These are phyloP conservation scores for Acanthamoeba polyphaga DNA, from an alignment of 208 protist species.

Conservation along the genomic window DNA sequence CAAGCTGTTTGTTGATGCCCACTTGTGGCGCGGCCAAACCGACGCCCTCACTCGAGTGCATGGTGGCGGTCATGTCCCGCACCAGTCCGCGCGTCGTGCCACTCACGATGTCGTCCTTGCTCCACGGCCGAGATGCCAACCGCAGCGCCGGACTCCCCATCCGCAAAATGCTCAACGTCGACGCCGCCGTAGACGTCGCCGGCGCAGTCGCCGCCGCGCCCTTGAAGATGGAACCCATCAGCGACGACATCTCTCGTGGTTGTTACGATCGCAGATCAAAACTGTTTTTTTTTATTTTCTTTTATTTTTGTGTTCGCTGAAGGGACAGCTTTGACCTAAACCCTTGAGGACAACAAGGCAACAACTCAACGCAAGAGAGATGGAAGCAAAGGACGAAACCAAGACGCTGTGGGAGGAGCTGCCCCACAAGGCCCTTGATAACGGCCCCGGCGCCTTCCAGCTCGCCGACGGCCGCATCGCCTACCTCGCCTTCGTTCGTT, in stretches of 20 bases:
- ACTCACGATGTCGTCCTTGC: slow-evolving; percentile 7
- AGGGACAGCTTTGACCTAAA: no score
- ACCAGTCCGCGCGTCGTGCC: background rate
- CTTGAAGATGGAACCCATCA: background rate
- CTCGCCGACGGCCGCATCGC: background rate
- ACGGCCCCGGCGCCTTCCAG: background rate
- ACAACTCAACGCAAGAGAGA: background rate
- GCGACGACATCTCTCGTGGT: background rate
- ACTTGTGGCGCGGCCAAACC: slow-evolving; percentile 51
- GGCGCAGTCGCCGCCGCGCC: background rate
- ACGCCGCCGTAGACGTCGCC: background rate
- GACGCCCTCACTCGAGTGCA: background rate
- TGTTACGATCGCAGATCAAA: background rate
- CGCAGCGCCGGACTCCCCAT: slow-evolving; percentile 58
- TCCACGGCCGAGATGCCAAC: background rate
- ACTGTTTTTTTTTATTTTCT: no score
- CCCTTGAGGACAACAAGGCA: no score
- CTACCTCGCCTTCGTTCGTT: background rate
- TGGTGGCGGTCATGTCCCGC: slow-evolving; percentile 47
- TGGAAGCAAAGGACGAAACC: background rate
- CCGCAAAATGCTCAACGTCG: background rate
- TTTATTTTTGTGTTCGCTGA: no score
- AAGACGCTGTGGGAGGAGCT: slow-evolving; percentile 6
- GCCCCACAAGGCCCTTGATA: background rate
- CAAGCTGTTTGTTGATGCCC: slow-evolving; percentile 50